Evolutionary conservation across 169 alveolate genomes (phyloP), one percentile per base, ranked within the genome.

Genomic region (Gregarina niphandrodes): DNA sequence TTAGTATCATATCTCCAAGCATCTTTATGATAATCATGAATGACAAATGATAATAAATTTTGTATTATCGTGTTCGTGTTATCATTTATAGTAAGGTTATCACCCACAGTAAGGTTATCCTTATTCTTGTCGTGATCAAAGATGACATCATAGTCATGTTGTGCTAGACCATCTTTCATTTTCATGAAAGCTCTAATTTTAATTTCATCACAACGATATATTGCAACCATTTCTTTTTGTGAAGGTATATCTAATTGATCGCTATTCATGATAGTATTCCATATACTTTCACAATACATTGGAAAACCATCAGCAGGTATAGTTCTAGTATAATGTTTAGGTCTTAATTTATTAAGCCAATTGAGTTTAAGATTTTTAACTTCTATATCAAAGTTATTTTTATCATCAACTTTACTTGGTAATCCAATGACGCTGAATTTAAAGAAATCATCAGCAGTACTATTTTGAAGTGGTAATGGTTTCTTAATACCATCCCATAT

Each of bases 241-340:
- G 73, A 49, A 12, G 83, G 83, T 22, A 73, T 73, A 41, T 73
- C 77, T 54, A 73, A 40, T 26, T 73, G 83, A n/a, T 60, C 51
- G 59, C 69, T 77, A 45, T 73, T 62, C 56, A 54, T 64, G 2
- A 73, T 71, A 12, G 80, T 69, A 21, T 65, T 61, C 70, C 70
- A 60, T 18, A 60, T 44, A 2, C 49, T 28, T 2, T 23, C 45
- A 15, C 64, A 50, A 43, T 74, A 77, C 34, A 49, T 60, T 11
- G 66, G 71, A 53, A 70, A 68, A 21, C 89, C 85, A 36, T 77
- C 89, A 0, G 80, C 55, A 1, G 89, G 89, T 12, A 77, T 67
- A 22, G 39, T 31, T 40, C 83, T 49, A 1, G 80, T 64, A 57
- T 77, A 77, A 11, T 49, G 21, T 20, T n/a, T n/a, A 3, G 78